Evolutionary conservation across 495 filamentous ascomycete genomes (phyloP), one percentile per base, ranked within the genome.

Genomic region (Melanomma pulvis-pyrius): DNA sequence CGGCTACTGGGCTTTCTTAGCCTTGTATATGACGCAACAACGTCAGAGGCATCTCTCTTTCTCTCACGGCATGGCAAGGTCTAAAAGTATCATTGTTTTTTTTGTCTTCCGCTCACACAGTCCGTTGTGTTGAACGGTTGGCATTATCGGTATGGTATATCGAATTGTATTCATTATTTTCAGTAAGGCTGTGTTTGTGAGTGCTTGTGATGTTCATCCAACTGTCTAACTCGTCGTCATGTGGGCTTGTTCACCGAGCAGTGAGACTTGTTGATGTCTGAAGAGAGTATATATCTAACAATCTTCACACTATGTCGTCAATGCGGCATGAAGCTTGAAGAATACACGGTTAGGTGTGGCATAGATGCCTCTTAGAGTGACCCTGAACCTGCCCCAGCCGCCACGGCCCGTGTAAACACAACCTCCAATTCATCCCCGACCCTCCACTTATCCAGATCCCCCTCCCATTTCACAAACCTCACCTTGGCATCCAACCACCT

Each of bases 391-490:
- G 22, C 48, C 2, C 21, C 9, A 7, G 3, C 9, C 48, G 2
- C 48, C 48, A 24, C 48, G 7, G 2, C 25, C 48, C 53, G 24
- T 29, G 36, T 67, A 19, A 71, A 57, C 26, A 67, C 46, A 48
- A 71, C 58, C 28, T 58, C 58, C 32, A 71, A 44, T 34, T 62
- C 68, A 55, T 71, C 68, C 6, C 68, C 68, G 15, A 67, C 57
- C 17, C 57, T 1, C 58, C 49, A 50, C 55, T 34, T 9, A 50
- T 65, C 61, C 36, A 61, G n/a, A 51, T 65, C 67, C 13, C 48
- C 24, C 1, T 61, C 41, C 62, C 62, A 71, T 41, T 66, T 48
- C 17, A 67, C 58, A 26, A 66, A 36, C n/a, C 34, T 62, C 1
- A 59, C 34, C n/a, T 59, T 21, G 1, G 51, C 58, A 12, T 59